These are phyloP conservation scores for Pterulicium gracile DNA, from an alignment of 1,284 basidiomycete genomes.

Conservation along the genomic window DNA sequence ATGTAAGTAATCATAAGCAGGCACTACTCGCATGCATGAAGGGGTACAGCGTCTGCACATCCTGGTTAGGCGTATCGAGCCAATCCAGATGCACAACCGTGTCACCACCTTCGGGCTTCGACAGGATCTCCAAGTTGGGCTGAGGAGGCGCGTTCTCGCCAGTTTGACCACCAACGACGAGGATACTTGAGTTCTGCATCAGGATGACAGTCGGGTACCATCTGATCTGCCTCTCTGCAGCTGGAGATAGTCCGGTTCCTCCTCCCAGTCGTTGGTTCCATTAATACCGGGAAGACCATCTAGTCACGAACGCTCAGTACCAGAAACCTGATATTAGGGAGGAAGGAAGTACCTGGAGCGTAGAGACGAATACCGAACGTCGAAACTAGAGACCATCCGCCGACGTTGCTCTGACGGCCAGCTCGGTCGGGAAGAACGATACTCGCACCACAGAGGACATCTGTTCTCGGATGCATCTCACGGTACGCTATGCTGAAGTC, in stretches of 20 bases:
- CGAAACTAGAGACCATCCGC: conserved; percentile 54
- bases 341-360: conserved; percentile 27
- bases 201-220: conserved; percentile 65
- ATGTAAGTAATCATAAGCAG: background rate
- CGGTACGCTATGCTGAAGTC: conserved; percentile 55
- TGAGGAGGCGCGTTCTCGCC: conserved; percentile 57
- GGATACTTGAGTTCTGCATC: conserved; percentile 57
- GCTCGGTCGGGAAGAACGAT: conserved; percentile 63
- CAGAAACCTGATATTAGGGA: background rate
- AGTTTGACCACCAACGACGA: conserved; percentile 63
- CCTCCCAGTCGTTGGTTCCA: conserved; percentile 60
- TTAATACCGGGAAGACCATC: conserved; percentile 47
- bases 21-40: background rate
- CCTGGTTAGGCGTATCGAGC: conserved; percentile 13
- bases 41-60: background rate
- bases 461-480: conserved; percentile 60
- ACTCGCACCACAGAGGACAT: conserved; percentile 69
- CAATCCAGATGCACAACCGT: conserved; percentile 33
- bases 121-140: conserved; percentile 55
- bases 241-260: conserved; percentile 35
- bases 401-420: conserved; percentile 58
- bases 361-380: conserved; percentile 59
- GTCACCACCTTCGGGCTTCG: conserved; percentile 28
- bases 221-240: conserved; percentile 37
- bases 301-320: conserved; percentile 39